Base-by-base conservation (phyloP, 805 yeast genomes). In the Suhomyces prunicola region DNA sequence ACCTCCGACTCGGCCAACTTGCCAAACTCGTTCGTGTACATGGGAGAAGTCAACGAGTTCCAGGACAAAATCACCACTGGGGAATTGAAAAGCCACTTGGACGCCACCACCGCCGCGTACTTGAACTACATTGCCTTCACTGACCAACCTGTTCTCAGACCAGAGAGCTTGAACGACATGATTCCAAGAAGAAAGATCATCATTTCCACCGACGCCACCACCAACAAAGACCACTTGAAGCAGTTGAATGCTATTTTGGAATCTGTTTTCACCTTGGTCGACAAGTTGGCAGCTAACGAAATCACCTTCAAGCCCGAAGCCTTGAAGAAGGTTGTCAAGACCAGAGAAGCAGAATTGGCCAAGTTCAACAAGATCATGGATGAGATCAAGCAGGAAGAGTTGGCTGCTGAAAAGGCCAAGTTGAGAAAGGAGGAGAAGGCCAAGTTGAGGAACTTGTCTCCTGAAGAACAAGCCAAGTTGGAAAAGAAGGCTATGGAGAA, bases 31-130 rank as follows among this genome's bases (percentile, higher is more conserved):
- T 88, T 80, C 65, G 96, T 90, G 26, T 90, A 83, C 73, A 92
- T 94, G 98, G 78, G 88, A 61, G 99, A 94, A 77, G 83, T 83
- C 53, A 79, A 85, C 56, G 98, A 93, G 68, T 78, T 89, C 73
- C 90, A 86, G 59, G 90, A 84, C 5, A 73, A 82, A 53, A 72
- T 88, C 50, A 77, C 80, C 59, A 78, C 84, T 50, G 72, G 74
- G 26, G 81, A 79, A 55, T 68, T 76, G 50, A 61, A 61, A 40
- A 54, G 54, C 10, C 59, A 68, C n/a, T 66, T 73, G 56, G 77
- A 78, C 46, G 66, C 86, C 50, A 70, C 73, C 27, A 74, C 75
- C 31, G 72, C 82, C 29, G 63, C 74, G 5, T 71, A 82, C 54
- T 72, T 94, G 63, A 83, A 84, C 64, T 87, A 68, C 64, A 66